phyloP scores from a whole-genome alignment of 371 early-diverging fungal genomes.

The Coemansia linderi region DNA sequence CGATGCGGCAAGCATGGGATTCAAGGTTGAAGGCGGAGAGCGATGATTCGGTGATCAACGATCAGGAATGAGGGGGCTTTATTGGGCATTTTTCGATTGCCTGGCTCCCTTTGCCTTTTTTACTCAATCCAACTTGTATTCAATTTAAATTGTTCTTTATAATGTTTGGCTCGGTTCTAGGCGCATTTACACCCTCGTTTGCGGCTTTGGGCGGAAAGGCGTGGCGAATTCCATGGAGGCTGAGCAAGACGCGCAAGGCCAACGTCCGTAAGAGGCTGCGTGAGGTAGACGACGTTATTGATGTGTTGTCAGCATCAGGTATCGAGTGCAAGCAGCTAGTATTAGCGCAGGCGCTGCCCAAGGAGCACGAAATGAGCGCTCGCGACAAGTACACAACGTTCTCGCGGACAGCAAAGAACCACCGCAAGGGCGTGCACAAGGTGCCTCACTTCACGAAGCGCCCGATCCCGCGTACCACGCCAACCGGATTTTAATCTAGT shows the following conservation, averaged over 20 bases:
- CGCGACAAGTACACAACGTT: conserved; percentile 93
- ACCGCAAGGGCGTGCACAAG: conserved; percentile 93
- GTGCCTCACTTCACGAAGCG: conserved; percentile 94
- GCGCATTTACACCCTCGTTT: conserved; percentile 52
- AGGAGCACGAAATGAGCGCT: conserved; percentile 81
- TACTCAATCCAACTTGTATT: neutral
- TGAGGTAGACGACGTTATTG: conserved; percentile 88
- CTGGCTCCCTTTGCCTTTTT: neutral
- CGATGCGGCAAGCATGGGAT: neutral
- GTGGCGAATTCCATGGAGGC: conserved; percentile 71
- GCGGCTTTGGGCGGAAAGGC: conserved; percentile 57
- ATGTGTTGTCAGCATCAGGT: conserved; percentile 79
- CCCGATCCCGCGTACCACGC: conserved; percentile 77
- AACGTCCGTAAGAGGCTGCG: conserved; percentile 90
- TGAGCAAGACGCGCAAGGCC: conserved; percentile 91
- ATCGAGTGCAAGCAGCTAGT: conserved; percentile 88
- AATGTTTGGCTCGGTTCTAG: conserved; percentile 51
- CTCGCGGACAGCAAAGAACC: conserved; percentile 74
- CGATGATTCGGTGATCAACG: neutral
- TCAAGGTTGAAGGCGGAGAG: no score
- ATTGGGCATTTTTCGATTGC: neutral
- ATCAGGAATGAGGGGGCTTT: neutral
- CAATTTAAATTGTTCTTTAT: neutral
- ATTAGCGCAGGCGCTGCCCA: conserved; percentile 71
- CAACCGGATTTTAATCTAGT: conserved; percentile 68